These are phyloP conservation scores for Nepenthes gracilis DNA, from an alignment of 148 eudicot species.

Conservation along the genomic window DNA sequence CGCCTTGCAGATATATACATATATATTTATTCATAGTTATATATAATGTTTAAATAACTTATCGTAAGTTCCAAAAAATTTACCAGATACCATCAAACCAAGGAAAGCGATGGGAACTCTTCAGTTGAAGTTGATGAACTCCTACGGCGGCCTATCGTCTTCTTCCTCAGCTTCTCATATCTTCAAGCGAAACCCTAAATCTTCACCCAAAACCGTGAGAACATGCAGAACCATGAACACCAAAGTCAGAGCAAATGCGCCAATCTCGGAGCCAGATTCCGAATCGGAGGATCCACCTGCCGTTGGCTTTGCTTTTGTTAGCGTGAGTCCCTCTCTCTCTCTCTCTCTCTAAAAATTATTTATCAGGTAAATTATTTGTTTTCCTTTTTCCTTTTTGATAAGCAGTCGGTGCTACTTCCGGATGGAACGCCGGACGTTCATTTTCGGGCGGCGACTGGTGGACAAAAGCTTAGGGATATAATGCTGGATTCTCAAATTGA, in stretches of 20 bases:
- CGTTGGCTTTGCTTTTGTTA: constrained; percentile 61
- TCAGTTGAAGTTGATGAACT: constrained; percentile 23
- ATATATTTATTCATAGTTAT: not conserved
- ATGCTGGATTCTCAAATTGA: constrained; percentile 72
- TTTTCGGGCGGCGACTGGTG: constrained; percentile 52
- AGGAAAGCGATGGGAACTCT: constrained; percentile 29
- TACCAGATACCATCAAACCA: not conserved
- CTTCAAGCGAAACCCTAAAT: constrained; percentile 13
- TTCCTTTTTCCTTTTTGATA: not conserved
- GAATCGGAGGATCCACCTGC: constrained; percentile 33
- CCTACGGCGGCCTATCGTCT: constrained; percentile 22
- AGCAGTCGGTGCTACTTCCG: constrained; percentile 73
- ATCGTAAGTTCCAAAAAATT: no score
- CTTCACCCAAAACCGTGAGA: not conserved
- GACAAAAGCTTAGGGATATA: constrained; percentile 73
- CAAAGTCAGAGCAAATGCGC: constrained; percentile 45
- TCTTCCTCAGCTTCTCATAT: constrained; percentile 24
- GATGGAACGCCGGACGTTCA: constrained; percentile 92
- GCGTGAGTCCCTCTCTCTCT: constrained; percentile 16
- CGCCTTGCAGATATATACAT: not conserved
- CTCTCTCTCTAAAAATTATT: not conserved
- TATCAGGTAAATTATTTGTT: not conserved
- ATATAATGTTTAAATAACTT: no score
- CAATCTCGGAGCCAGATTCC: constrained; percentile 28
- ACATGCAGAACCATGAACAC: constrained; percentile 5